These are phyloP conservation scores for Zymoseptoria tritici DNA, from an alignment of 2,329 filamentous ascomycete species.

Conservation along the genomic window DNA sequence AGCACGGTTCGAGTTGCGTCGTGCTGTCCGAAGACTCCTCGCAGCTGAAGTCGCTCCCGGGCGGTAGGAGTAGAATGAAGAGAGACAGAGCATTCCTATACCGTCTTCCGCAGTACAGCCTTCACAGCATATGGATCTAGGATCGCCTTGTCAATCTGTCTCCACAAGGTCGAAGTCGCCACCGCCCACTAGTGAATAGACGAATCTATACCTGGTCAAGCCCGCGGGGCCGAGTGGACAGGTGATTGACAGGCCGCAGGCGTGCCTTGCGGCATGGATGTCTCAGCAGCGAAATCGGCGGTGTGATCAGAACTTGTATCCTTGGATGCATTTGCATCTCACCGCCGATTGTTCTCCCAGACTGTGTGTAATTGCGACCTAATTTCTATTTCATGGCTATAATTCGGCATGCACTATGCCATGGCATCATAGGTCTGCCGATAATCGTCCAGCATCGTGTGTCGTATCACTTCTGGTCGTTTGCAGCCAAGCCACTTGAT, in stretches of 20 bases:
- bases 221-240: neutral
- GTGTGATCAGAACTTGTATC: neutral
- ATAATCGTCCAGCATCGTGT: neutral
- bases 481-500: neutral
- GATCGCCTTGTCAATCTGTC: neutral
- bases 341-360: neutral
- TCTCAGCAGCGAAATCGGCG: neutral
- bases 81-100: neutral
- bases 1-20: neutral
- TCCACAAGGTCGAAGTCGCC: neutral
- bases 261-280: too few species aligned
- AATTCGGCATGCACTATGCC: neutral
- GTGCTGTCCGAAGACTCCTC: neutral
- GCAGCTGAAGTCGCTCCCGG: neutral
- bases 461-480: neutral
- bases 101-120: neutral
- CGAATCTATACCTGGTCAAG: neutral
- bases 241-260: neutral
- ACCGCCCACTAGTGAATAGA: neutral
- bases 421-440: neutral
- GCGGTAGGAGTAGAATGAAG: neutral
- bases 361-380: neutral
- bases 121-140: neutral
- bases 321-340: too few species aligned
- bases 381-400: neutral